Percentiles rank a stretch among this genome's conserved stretches.
phyloP scores from a whole-genome alignment of 495 filamentous ascomycete genomes.

The Neurospora sp. region DNA sequence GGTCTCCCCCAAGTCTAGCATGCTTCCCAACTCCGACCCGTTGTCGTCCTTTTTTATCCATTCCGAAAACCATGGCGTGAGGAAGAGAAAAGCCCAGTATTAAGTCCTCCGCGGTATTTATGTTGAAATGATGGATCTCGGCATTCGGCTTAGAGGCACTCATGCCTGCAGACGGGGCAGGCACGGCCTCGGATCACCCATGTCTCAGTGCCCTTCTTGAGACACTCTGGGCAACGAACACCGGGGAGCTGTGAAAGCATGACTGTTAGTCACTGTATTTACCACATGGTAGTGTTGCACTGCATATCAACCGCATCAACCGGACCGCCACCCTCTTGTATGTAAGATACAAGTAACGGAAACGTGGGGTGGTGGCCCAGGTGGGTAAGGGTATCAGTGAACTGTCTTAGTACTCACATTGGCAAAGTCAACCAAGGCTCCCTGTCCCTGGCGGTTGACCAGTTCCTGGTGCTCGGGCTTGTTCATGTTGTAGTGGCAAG shows the following conservation, averaged over 20 bases:
- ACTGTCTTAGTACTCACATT: background rate
- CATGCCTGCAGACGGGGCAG: constrained; percentile 26
- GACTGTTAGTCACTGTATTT: constrained; percentile 2
- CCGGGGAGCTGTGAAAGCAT: constrained; percentile 14
- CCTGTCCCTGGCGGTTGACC: background rate
- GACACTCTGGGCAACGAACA: constrained; percentile 28
- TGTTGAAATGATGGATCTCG: background rate
- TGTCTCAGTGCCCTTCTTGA: constrained; percentile 25
- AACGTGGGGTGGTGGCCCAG: background rate
- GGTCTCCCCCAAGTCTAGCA: background rate
- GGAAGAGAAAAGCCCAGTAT: background rate
- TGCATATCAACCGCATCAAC: background rate
- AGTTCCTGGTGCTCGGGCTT: background rate
- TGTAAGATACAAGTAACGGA: background rate
- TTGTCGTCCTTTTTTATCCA: background rate
- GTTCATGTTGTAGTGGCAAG: background rate
- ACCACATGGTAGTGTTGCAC: constrained; percentile 5
- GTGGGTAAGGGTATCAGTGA: background rate
- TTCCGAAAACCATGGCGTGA: background rate
- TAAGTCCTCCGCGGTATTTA: background rate
- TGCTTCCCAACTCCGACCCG: background rate
- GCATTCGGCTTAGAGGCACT: constrained; percentile 7
- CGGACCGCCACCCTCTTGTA: background rate
- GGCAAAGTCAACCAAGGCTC: background rate
- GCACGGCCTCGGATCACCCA: constrained; percentile 32